Conservation (phyloP, 2,329 filamentous ascomycete species). For the Calycina herbarum region DNA sequence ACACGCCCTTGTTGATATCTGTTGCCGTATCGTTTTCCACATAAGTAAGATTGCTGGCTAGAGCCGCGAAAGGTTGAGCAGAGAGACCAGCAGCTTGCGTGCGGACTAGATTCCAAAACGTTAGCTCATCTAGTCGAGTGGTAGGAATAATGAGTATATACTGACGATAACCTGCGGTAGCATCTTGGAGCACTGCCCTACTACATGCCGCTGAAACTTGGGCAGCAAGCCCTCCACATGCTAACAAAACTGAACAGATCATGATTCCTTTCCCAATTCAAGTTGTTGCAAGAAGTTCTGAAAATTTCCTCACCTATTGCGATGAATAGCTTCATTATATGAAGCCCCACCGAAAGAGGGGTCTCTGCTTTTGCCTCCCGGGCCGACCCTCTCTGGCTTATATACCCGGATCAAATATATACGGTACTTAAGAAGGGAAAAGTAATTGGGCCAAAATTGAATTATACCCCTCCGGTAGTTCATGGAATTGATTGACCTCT, state of each 20-base stretch:
- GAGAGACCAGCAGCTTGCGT: conserved; percentile 15
- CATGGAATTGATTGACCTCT: neutral
- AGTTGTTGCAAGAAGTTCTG: neutral
- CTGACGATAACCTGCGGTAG: conserved; percentile 15
- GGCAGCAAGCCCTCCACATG: conserved; percentile 9
- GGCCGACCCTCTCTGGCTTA: conserved; percentile 9
- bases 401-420: conserved; percentile 6
- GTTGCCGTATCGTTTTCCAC: conserved; percentile 19
- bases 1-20: conserved; percentile 14
- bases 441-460: neutral
- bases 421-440: neutral
- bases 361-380: conserved; percentile 5
- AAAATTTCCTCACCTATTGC: neutral
- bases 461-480: conserved; percentile 2
- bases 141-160: neutral
- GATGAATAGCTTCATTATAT: conserved; percentile 2
- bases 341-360: conserved; percentile 4
- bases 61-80: conserved; percentile 4
- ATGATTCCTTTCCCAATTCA: neutral
- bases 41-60: conserved; percentile 16
- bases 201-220: conserved; percentile 17
- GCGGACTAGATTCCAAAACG: conserved; percentile 5
- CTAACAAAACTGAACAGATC: conserved; percentile 5
- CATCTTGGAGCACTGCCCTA: conserved; percentile 19
- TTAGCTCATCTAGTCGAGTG: neutral